Percentiles rank a stretch among this genome's conserved stretches.
phyloP scores from a whole-genome alignment of 495 filamentous ascomycete species.

The Tuber microsphaerosporum region DNA sequence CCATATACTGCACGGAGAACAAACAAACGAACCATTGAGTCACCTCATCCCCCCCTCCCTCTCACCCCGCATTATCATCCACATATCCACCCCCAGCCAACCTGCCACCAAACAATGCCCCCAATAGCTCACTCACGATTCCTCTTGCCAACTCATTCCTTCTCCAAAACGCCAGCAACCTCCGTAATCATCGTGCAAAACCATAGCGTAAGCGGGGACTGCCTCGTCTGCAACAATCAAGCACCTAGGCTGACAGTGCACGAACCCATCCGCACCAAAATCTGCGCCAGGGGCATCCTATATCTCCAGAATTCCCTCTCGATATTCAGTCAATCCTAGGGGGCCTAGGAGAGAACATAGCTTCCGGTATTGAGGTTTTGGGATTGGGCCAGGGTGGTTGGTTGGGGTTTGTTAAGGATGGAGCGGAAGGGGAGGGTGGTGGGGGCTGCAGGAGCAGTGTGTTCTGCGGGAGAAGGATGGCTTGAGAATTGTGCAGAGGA shows the following conservation, averaged over 20 bases:
- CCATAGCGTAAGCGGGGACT: conserved; percentile 10
- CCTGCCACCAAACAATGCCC: neutral
- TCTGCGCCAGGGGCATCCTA: conserved; percentile 13
- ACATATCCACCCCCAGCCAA: neutral
- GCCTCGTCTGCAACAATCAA: conserved; percentile 5
- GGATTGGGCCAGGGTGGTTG: conserved; percentile 43
- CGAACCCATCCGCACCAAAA: conserved; percentile 9
- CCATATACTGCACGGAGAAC: neutral
- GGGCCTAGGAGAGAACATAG: conserved; percentile 7
- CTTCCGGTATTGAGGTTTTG: conserved; percentile 22
- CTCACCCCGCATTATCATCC: neutral
- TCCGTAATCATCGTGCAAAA: conserved; percentile 10
- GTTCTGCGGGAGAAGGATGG: conserved; percentile 8
- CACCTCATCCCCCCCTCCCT: neutral
- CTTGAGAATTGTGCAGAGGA: conserved; percentile 47
- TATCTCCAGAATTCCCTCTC: conserved; percentile 2
- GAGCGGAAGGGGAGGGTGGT: neutral
- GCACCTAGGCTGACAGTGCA: conserved; percentile 6
- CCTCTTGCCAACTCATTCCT: conserved; percentile 7
- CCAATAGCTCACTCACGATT: conserved; percentile 3
- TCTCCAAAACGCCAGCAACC: conserved; percentile 12
- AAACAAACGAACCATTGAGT: neutral
- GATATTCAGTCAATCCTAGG: neutral
- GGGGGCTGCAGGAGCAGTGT: conserved; percentile 3
- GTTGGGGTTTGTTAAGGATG: neutral